phyloP scores from a whole-genome alignment of 164 flowering plant genomes.

The Dillenia turbinata region DNA sequence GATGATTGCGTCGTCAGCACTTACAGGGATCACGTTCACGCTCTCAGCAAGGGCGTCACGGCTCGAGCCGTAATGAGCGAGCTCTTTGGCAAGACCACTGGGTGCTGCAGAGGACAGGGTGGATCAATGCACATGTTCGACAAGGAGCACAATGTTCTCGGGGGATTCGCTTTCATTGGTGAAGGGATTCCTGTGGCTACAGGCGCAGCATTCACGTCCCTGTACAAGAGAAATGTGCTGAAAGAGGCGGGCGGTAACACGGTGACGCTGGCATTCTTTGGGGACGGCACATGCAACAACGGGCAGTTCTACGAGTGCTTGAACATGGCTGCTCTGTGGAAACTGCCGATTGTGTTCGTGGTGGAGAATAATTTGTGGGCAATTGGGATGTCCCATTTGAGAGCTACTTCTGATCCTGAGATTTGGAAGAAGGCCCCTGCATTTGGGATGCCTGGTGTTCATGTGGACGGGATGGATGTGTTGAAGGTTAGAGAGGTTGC shows the following conservation, averaged over 20 bases:
- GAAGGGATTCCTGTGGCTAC: slow-evolving; percentile 96
- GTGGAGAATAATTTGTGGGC: slow-evolving; percentile 99
- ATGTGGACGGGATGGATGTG: slow-evolving; percentile 99
- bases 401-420: slow-evolving; percentile 92
- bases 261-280: slow-evolving; percentile 83
- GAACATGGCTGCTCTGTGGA: slow-evolving; percentile 98
- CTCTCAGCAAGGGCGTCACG: slow-evolving; percentile 82
- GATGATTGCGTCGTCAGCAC: slow-evolving; percentile 78
- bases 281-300: slow-evolving; percentile 91
- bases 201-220: slow-evolving; percentile 83
- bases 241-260: slow-evolving; percentile 64
- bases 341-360: slow-evolving; percentile 87
- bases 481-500: slow-evolving; percentile 98
- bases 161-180: slow-evolving; percentile 97
- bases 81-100: slow-evolving; percentile 87
- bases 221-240: slow-evolving; percentile 76
- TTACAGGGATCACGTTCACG: slow-evolving; percentile 91
- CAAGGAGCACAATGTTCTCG: slow-evolving; percentile 78
- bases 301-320: slow-evolving; percentile 97
- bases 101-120: slow-evolving; percentile 94
- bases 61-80: slow-evolving; percentile 90
- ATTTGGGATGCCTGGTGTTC: slow-evolving; percentile 94
- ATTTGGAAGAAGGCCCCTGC: slow-evolving; percentile 93
- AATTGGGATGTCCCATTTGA: slow-evolving; percentile 94
- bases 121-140: slow-evolving; percentile 99